These are phyloP conservation scores for Cyberlindnera euphorbiiphila DNA, from an alignment of 805 yeast species.

Conservation along the genomic window DNA sequence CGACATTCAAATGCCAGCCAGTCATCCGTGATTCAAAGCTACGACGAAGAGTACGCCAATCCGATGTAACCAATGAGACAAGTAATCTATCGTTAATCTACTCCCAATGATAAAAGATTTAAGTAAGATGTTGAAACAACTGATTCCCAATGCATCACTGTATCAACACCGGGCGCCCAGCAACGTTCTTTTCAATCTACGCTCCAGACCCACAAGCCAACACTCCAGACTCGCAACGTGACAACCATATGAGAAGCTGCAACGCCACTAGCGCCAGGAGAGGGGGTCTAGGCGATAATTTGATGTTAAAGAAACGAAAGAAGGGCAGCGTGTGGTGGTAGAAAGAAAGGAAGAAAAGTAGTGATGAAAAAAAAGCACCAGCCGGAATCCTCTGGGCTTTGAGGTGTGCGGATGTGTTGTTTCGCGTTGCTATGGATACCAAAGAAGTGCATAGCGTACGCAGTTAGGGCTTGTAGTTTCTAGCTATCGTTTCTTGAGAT, in stretches of 20 bases:
- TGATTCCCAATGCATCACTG: constrained; percentile 21
- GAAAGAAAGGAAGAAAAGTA: neutral
- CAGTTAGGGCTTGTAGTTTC: too few relatives aligned
- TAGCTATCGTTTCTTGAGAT: too few relatives aligned
- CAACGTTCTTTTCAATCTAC: constrained; percentile 23
- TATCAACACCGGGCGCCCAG: constrained; percentile 25
- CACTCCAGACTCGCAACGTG: constrained; percentile 6
- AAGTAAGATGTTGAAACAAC: constrained; percentile 17
- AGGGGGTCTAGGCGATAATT: constrained; percentile 11
- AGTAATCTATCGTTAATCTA: too few relatives aligned
- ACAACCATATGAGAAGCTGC: neutral
- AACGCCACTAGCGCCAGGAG: constrained; percentile 10
- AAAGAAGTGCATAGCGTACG: too few relatives aligned
- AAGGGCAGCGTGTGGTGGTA: neutral
- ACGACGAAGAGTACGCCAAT: too few relatives aligned
- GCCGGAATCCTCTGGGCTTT: neutral
- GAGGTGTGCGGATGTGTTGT: constrained; percentile 4
- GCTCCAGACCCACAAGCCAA: constrained; percentile 16
- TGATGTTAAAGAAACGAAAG: constrained; percentile 15
- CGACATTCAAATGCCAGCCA: too few relatives aligned
- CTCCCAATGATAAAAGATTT: neutral
- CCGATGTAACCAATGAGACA: too few relatives aligned
- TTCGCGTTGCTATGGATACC: neutral
- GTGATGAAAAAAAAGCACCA: constrained; percentile 2
- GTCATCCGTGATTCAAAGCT: too few relatives aligned